Conservation (phyloP, 805 yeast genomes). For the Wickerhamomyces silvicola region DNA sequence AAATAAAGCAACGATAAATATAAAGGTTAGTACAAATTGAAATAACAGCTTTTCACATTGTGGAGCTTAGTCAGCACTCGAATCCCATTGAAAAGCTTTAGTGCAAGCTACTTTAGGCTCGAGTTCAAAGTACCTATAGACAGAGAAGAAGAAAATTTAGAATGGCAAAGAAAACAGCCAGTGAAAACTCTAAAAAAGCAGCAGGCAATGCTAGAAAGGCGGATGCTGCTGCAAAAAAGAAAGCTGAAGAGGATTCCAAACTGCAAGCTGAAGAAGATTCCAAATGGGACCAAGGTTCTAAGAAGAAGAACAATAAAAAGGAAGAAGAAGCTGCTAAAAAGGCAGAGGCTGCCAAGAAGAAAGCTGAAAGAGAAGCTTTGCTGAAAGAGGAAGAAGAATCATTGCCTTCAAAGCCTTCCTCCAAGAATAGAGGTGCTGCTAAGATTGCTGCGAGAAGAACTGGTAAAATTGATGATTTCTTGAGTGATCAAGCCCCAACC, state of each 20-base stretch:
- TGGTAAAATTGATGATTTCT: constrained; percentile 63
- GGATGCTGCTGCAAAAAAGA: constrained; percentile 53
- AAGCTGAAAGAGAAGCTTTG: constrained; percentile 73
- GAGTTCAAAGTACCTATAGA: too few relatives aligned
- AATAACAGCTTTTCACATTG: too few relatives aligned
- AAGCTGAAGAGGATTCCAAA: constrained; percentile 40
- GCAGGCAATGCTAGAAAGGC: constrained; percentile 65
- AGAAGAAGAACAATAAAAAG: constrained; percentile 63
- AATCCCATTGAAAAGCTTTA: too few relatives aligned
- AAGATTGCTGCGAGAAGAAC: constrained; percentile 56
- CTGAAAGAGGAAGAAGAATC: constrained; percentile 60
- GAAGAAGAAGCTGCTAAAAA: constrained; percentile 61
- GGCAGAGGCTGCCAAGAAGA: constrained; percentile 71
- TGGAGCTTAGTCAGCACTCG: too few relatives aligned
- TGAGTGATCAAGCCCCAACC: constrained; percentile 43
- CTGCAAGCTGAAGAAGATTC: constrained; percentile 50
- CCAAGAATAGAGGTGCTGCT: constrained; percentile 61
- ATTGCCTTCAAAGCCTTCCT: constrained; percentile 50
- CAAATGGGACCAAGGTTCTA: constrained; percentile 67
- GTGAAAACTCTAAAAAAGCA: constrained; percentile 49
- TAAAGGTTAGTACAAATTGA: too few relatives aligned
- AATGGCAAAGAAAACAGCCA: constrained; percentile 44
- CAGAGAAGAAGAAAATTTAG: too few relatives aligned
- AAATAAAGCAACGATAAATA: too few relatives aligned
- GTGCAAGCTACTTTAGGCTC: too few relatives aligned